Evolutionary conservation across 169 alveolate genomes (phyloP).

Genomic region (Cryptosporidium sp.): DNA sequence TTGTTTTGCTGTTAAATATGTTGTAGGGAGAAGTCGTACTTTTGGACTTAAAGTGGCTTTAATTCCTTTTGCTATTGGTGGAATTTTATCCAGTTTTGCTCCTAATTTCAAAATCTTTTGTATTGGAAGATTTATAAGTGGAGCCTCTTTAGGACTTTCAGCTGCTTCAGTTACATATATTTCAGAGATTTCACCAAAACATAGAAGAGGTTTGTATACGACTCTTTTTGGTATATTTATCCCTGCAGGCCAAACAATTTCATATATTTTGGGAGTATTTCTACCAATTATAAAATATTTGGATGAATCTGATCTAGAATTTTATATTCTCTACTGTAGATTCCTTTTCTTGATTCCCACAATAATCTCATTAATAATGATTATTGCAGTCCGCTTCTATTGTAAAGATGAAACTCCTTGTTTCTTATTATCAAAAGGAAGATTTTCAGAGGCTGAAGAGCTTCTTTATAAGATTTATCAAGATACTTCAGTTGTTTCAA

Average conservation of each 20-base stretch:
- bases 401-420: constrained; percentile 68
- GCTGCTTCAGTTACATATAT: constrained; percentile 56
- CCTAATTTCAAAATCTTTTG: constrained; percentile 34
- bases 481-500: not conserved
- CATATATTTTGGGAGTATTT: constrained; percentile 12
- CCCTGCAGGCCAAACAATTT: constrained; percentile 55
- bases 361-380: not conserved
- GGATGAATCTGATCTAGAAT: constrained; percentile 26
- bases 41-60: constrained; percentile 31
- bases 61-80: constrained; percentile 63
- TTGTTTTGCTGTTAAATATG: constrained; percentile 32
- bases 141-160: constrained; percentile 47
- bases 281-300: constrained; percentile 21
- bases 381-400: not conserved
- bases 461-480: constrained; percentile 49
- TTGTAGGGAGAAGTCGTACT: constrained; percentile 19
- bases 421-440: constrained; percentile 26
- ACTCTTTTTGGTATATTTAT: constrained; percentile 62
- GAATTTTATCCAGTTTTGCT: constrained; percentile 27
- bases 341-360: not conserved
- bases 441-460: constrained; percentile 51
- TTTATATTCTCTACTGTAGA: constrained; percentile 13
- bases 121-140: constrained; percentile 69
- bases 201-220: constrained; percentile 56
- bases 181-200: constrained; percentile 60